These are phyloP conservation scores for Rutstroemia sp. DNA, from an alignment of 2,329 filamentous ascomycete genomes.

Conservation along the genomic window DNA sequence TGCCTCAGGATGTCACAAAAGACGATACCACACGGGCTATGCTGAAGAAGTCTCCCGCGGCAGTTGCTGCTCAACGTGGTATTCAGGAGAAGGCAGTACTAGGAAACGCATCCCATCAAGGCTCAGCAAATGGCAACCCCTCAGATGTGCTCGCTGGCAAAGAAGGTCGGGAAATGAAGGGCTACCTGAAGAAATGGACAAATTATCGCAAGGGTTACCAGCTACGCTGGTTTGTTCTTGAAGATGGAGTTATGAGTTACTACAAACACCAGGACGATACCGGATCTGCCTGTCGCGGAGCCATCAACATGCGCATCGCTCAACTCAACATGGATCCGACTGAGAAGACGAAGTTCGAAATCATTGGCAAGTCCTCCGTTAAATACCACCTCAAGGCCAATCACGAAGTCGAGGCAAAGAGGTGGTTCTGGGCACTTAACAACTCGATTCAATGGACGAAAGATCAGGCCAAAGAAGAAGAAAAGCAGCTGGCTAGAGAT, in stretches of 20 bases:
- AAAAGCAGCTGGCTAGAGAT: slow-evolving; percentile 65
- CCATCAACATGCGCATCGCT: slow-evolving; percentile 98
- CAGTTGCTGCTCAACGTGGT: slow-evolving; percentile 85
- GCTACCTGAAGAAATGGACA: slow-evolving; percentile 98
- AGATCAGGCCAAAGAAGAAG: slow-evolving; percentile 89
- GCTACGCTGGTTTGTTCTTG: slow-evolving; percentile 92
- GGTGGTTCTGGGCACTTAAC: slow-evolving; percentile 98
- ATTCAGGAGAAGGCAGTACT: slow-evolving; percentile 97
- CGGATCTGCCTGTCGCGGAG: slow-evolving; percentile 89
- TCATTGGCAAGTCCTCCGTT: slow-evolving; percentile 95
- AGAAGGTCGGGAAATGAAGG: slow-evolving; percentile 94
- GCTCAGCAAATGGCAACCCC: slow-evolving; percentile 43
- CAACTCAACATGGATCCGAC: slow-evolving; percentile 92
- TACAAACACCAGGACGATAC: slow-evolving; percentile 99
- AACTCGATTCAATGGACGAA: slow-evolving; percentile 99
- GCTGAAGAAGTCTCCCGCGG: slow-evolving; percentile 88
- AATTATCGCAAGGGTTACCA: slow-evolving; percentile 98
- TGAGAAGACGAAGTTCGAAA: slow-evolving; percentile 96
- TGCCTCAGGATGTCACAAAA: slow-evolving; percentile 93
- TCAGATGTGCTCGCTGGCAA: slow-evolving; percentile 63
- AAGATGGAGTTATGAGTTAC: slow-evolving; percentile 95
- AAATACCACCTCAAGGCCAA: slow-evolving; percentile 98
- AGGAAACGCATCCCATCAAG: slow-evolving; percentile 56
- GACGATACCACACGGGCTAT: slow-evolving; percentile 85
- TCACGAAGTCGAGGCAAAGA: slow-evolving; percentile 94